Evolutionary conservation across 2,329 filamentous ascomycete species (phyloP).

Genomic region (Tympanopsis confertula): DNA sequence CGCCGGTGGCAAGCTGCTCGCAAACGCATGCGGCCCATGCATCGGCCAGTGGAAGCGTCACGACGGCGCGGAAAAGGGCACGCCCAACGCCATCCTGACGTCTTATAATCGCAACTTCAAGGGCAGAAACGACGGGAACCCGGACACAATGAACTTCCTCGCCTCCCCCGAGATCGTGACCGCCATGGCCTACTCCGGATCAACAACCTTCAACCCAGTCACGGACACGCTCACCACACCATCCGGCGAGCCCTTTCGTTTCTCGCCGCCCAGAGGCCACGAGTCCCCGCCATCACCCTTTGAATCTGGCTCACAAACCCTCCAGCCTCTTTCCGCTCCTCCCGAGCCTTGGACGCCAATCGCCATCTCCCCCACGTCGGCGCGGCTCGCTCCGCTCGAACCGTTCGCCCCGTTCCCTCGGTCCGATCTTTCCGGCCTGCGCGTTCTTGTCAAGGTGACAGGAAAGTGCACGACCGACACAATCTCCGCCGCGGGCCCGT

Average conservation of each 20-base stretch:
- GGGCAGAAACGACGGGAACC: slow-evolving; percentile 92
- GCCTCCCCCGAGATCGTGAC: slow-evolving; percentile 95
- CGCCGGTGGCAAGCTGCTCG: slow-evolving; percentile 79
- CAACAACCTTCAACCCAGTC: slow-evolving; percentile 90
- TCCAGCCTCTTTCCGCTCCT: slow-evolving; percentile 61
- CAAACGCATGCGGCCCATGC: slow-evolving; percentile 89
- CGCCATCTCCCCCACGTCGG: slow-evolving; percentile 74
- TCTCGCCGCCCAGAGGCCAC: slow-evolving; percentile 65
- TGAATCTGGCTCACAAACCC: slow-evolving; percentile 61
- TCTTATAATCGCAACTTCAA: slow-evolving; percentile 99
- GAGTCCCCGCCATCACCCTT: slow-evolving; percentile 56
- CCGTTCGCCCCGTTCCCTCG: slow-evolving; percentile 78
- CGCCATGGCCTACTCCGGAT: slow-evolving; percentile 85
- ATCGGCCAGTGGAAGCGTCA: slow-evolving; percentile 93
- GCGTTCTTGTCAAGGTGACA: slow-evolving; percentile 88
- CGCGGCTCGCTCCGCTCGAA: slow-evolving; percentile 80
- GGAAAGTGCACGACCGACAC: slow-evolving; percentile 99
- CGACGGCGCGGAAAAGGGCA: slow-evolving; percentile 73
- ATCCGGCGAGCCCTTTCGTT: slow-evolving; percentile 72
- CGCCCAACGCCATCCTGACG: slow-evolving; percentile 84
- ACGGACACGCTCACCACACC: slow-evolving; percentile 75
- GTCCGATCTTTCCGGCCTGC: slow-evolving; percentile 63
- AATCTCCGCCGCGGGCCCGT: slow-evolving; percentile 90
- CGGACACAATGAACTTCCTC: slow-evolving; percentile 95
- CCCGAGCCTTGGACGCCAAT: slow-evolving; percentile 64